Evolutionary conservation across 352 stramenopile genomes (phyloP), one percentile per base, ranked within the genome.

Genomic region (Phytophthora sojae): DNA sequence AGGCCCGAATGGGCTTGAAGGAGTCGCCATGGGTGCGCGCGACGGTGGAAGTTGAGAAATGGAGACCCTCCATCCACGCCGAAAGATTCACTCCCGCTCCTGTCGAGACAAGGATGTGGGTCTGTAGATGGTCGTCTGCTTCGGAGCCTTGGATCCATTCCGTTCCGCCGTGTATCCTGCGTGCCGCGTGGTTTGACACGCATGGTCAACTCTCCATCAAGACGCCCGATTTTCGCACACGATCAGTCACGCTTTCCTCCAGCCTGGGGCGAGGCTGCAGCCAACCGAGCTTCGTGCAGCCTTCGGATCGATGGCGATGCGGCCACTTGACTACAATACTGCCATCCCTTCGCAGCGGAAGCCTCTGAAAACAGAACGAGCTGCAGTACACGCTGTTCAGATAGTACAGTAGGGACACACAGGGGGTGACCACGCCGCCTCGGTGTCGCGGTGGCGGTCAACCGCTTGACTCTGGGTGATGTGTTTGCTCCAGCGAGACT

Each of bases 1-100:
- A 47, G 69, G 52, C 7, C 57, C 57, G 64, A 77, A 77, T 21
- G 69, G 73, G 62, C 61, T 78, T 1, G 56, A 58, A 9, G 49
- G n/a, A 4, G 35, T 47, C 37, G 44, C 12, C 62, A 68, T 64
- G 51, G 8, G 6, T 17, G 39, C 8, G 49, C 61, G 14, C 19
- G 21, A 30, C 26, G 25, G 37, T 17, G 54, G 50, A 61, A 70
- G 21, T 67, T 75, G 61, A 66, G 37, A 56, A 75, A 53, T 71
- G 67, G 21, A 21, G 52, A 57, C 47, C 2, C 26, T 29, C 26
- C 26, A 54, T 49, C 17, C 7, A 45, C 30, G 61, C 44, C 15
- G 32, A 57, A 65, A 15, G 37, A 67, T 66, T 37, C 51, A 57
- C 26, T 19, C 21, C 52, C 15, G 30, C 30, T 14, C 57, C 53